These are phyloP conservation scores for Pichia cabralensis DNA, from an alignment of 805 yeast genomes.

Conservation along the genomic window DNA sequence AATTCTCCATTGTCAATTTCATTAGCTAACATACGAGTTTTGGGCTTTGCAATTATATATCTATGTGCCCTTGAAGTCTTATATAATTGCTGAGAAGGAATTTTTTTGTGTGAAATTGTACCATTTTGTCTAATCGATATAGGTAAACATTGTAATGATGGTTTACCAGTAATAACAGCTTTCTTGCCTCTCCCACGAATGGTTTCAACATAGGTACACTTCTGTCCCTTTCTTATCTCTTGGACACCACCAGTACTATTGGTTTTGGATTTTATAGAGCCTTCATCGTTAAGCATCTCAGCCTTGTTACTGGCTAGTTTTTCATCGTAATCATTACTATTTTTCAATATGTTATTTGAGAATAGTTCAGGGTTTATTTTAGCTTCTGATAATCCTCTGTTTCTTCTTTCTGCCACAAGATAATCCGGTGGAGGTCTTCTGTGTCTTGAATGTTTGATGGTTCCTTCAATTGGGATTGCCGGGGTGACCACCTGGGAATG, in stretches of 20 bases:
- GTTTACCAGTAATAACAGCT: conserved; percentile 11
- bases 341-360: conserved; percentile 6
- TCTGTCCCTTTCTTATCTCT: conserved; percentile 33
- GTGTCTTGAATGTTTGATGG: conserved; percentile 1
- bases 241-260: not conserved
- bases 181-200: conserved; percentile 6
- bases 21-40: conserved; percentile 61
- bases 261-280: not conserved
- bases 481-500: conserved; percentile 20
- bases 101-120: conserved; percentile 16
- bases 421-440: conserved; percentile 33
- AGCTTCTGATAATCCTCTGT: conserved; percentile 28
- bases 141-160: conserved; percentile 36
- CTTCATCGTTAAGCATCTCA: not conserved
- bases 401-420: conserved; percentile 28
- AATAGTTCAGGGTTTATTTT: conserved; percentile 26
- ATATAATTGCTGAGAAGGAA: conserved; percentile 19
- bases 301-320: conserved; percentile 2
- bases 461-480: conserved; percentile 8
- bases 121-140: conserved; percentile 39
- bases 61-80: conserved; percentile 31
- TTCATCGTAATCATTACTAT: not conserved
- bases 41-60: conserved; percentile 53
- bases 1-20: conserved; percentile 62
- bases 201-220: conserved; percentile 37